Percentiles rank a stretch among this genome's conserved stretches.
Evolutionary conservation across 2,329 filamentous ascomycete genomes (phyloP).

Genomic region (Colletotrichum liriopes): DNA sequence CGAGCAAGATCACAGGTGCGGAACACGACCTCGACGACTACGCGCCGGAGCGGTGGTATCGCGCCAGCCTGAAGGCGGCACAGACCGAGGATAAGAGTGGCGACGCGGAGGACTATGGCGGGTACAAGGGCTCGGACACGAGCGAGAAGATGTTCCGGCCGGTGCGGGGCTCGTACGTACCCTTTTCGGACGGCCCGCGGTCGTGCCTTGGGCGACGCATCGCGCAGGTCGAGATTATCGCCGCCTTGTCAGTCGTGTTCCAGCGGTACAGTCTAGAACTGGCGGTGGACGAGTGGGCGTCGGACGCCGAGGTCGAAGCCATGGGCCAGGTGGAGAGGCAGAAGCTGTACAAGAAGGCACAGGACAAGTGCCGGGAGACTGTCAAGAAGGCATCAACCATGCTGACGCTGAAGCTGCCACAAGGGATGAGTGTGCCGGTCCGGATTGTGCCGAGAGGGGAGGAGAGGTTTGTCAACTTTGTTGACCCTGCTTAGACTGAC

Average conservation of each 20-base stretch:
- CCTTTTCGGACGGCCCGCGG: conserved; percentile 72
- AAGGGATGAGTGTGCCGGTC: conserved; percentile 73
- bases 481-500: conserved; percentile 45
- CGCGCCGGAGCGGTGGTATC: conserved; percentile 81
- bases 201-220: conserved; percentile 72
- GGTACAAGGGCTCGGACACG: conserved; percentile 73
- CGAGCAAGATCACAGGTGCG: conserved; percentile 59
- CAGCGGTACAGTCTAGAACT: conserved; percentile 78
- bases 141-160: conserved; percentile 74
- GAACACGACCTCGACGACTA: conserved; percentile 77
- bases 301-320: conserved; percentile 66
- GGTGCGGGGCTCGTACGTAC: conserved; percentile 69
- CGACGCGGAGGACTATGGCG: conserved; percentile 67
- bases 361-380: conserved; percentile 66
- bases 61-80: conserved; percentile 48
- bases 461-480: conserved; percentile 74
- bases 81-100: conserved; percentile 46
- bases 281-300: conserved; percentile 74
- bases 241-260: conserved; percentile 69
- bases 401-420: conserved; percentile 80
- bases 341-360: conserved; percentile 74
- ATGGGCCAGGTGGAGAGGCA: conserved; percentile 65
- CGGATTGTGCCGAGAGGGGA: conserved; percentile 78
- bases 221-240: conserved; percentile 72
- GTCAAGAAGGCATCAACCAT: conserved; percentile 72